Evolutionary conservation across 108 stramenopile species (phyloP).

Genomic region (Cylindrotheca fusiformis): DNA sequence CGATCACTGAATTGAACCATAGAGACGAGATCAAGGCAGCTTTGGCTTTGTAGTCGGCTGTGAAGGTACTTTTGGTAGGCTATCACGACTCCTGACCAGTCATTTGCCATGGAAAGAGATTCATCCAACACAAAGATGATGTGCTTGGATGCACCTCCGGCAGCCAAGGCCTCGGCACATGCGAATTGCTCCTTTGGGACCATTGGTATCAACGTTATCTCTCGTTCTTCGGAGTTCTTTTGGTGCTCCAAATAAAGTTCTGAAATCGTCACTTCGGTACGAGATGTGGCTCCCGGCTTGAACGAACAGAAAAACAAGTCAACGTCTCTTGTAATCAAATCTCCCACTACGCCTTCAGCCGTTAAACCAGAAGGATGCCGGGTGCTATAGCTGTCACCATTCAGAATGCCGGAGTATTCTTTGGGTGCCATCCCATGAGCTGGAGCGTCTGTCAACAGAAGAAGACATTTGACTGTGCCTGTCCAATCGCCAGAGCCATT

Average conservation of each 20-base stretch:
- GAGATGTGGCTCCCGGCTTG: slow-evolving; percentile 43
- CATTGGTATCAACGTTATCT: slow-evolving; percentile 38
- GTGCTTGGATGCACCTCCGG: slow-evolving; percentile 19
- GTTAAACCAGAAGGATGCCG: slow-evolving; percentile 51
- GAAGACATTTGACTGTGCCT: slow-evolving; percentile 44
- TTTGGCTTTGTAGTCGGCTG: slow-evolving; percentile 40
- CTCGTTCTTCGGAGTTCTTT: slow-evolving; percentile 29
- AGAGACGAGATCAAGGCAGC: slow-evolving; percentile 48
- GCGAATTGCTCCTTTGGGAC: slow-evolving; percentile 20
- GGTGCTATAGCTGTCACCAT: slow-evolving; percentile 37
- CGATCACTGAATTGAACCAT: slow-evolving; percentile 42
- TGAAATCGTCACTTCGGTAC: slow-evolving; percentile 41
- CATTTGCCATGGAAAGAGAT: slow-evolving; percentile 42
- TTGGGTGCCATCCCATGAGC: slow-evolving; percentile 39
- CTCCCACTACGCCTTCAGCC: slow-evolving; percentile 23
- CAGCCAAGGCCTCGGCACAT: no score
- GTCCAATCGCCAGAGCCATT: slow-evolving; percentile 39
- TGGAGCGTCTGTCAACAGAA: slow-evolving; percentile 56
- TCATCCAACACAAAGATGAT: slow-evolving; percentile 62
- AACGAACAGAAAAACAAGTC: slow-evolving; percentile 63
- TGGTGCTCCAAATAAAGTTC: slow-evolving; percentile 31
- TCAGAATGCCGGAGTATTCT: slow-evolving; percentile 4
- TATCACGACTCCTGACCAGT: slow-evolving; percentile 51
- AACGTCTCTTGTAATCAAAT: slow-evolving; percentile 38
- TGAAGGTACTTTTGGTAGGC: slow-evolving; percentile 45